Evolutionary conservation across 2,329 filamentous ascomycete genomes (phyloP).

Genomic region (Chaetoscypha palmicola): DNA sequence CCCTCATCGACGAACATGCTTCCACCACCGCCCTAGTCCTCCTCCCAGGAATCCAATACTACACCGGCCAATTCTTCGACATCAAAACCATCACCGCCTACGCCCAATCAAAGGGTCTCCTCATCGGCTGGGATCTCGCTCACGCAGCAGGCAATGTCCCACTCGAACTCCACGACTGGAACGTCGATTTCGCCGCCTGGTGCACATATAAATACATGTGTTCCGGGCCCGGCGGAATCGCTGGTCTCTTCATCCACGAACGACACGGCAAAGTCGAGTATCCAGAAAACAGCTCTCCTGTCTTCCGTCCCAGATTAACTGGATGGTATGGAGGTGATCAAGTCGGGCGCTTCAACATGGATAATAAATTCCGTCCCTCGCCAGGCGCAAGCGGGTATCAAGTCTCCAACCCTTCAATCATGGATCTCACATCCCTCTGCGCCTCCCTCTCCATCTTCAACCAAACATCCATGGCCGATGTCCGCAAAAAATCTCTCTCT

Average conservation of each 20-base stretch:
- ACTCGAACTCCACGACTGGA: constrained; percentile 75
- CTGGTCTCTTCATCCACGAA: constrained; percentile 74
- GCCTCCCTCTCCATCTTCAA: constrained; percentile 69
- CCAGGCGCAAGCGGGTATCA: constrained; percentile 76
- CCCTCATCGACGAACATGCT: constrained; percentile 67
- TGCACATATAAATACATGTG: constrained; percentile 96
- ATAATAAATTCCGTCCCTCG: constrained; percentile 69
- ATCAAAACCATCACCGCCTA: constrained; percentile 72
- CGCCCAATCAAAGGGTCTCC: constrained; percentile 63
- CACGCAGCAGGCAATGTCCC: constrained; percentile 82
- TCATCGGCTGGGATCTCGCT: constrained; percentile 82
- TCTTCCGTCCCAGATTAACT: constrained; percentile 59
- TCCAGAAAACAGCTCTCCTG: constrained; percentile 32
- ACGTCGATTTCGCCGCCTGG: constrained; percentile 87
- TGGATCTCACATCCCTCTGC: constrained; percentile 69
- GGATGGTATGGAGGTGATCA: constrained; percentile 90
- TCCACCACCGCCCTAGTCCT: constrained; percentile 67
- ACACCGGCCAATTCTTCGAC: constrained; percentile 83
- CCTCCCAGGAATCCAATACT: constrained; percentile 85
- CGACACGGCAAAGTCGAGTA: constrained; percentile 54
- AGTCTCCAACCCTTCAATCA: constrained; percentile 73
- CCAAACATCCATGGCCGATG: constrained; percentile 58
- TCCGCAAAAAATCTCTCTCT: constrained; percentile 64
- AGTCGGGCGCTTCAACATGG: constrained; percentile 71
- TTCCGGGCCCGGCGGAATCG: constrained; percentile 74